Percentiles rank a stretch among this genome's conserved stretches.
Evolutionary conservation across 176 grass and related monocot genomes (phyloP).

Genomic region (Eleusine indica): DNA sequence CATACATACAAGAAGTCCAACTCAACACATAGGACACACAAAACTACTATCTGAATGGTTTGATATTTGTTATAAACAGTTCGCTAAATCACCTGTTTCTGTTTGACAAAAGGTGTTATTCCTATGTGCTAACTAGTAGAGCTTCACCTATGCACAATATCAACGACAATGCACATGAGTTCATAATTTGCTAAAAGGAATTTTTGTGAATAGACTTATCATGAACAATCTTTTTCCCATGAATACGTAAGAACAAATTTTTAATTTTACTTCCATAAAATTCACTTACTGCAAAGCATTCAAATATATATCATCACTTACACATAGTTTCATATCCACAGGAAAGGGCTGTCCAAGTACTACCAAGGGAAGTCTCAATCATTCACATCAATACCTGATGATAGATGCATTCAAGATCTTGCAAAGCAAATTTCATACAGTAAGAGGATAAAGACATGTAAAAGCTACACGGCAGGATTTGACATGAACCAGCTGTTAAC

Average conservation of each 20-base stretch:
- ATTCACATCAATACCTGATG: slow-evolving; percentile 56
- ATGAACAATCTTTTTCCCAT: not conserved
- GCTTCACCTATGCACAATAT: slow-evolving; percentile 1
- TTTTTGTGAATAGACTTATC: not conserved
- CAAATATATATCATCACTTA: not conserved
- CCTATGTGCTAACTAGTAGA: not conserved
- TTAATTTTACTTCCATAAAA: not conserved
- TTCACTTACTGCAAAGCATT: slow-evolving; percentile 20
- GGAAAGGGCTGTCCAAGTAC: slow-evolving; percentile 66
- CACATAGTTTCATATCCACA: slow-evolving; percentile 30
- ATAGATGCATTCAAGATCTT: slow-evolving; percentile 54
- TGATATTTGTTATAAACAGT: too few relatives aligned
- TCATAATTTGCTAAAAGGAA: not conserved
- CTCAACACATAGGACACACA: too few relatives aligned
- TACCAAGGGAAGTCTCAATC: slow-evolving; percentile 76
- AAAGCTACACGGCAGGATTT: slow-evolving; percentile 59
- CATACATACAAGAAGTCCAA: too few relatives aligned
- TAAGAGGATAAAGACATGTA: slow-evolving; percentile 75
- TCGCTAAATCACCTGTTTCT: not conserved
- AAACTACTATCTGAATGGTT: too few relatives aligned
- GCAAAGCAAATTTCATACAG: slow-evolving; percentile 57
- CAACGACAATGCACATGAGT: not conserved
- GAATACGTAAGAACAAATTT: not conserved
- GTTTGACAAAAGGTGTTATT: not conserved
- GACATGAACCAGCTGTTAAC: slow-evolving; percentile 50